A percentile compares a stretch with the other conserved stretches of the same genome.
These are phyloP conservation scores for Kazachstania africana DNA, from an alignment of 805 yeast genomes.

Conservation along the genomic window DNA sequence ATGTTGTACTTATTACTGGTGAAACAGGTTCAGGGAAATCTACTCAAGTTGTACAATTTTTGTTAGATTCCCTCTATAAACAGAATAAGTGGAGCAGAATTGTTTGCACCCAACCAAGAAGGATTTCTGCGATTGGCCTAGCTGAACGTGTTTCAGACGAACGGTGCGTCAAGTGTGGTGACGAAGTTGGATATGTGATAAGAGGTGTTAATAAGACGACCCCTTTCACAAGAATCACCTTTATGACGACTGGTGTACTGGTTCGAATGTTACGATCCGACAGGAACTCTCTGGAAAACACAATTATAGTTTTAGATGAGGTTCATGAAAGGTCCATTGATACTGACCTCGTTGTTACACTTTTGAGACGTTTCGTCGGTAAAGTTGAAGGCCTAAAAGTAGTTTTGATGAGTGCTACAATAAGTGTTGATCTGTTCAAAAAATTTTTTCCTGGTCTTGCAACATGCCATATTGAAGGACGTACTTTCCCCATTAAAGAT, in stretches of 20 bases:
- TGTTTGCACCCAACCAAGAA: conserved; percentile 88
- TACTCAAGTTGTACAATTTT: conserved; percentile 85
- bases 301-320: conserved; percentile 78
- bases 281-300: conserved; percentile 34
- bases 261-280: conserved; percentile 65
- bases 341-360: conserved; percentile 70
- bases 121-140: conserved; percentile 88
- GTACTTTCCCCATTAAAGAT: conserved; percentile 87
- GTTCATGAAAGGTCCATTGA: conserved; percentile 95
- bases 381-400: conserved; percentile 44
- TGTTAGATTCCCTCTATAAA: conserved; percentile 53
- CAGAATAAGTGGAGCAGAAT: conserved; percentile 40
- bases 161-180: conserved; percentile 35
- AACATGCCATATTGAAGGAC: conserved; percentile 77
- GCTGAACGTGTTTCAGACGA: conserved; percentile 90
- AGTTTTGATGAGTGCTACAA: conserved; percentile 90
- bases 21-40: conserved; percentile 98
- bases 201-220: conserved; percentile 75
- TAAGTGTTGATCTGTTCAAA: conserved; percentile 55
- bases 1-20: conserved; percentile 75
- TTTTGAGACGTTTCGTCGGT: conserved; percentile 50
- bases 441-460: conserved; percentile 50
- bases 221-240: conserved; percentile 56
- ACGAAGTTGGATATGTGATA: conserved; percentile 79
- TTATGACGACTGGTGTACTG: conserved; percentile 87